Conservation (phyloP, 495 filamentous ascomycete species). For the Recurvomyces mirabilis region DNA sequence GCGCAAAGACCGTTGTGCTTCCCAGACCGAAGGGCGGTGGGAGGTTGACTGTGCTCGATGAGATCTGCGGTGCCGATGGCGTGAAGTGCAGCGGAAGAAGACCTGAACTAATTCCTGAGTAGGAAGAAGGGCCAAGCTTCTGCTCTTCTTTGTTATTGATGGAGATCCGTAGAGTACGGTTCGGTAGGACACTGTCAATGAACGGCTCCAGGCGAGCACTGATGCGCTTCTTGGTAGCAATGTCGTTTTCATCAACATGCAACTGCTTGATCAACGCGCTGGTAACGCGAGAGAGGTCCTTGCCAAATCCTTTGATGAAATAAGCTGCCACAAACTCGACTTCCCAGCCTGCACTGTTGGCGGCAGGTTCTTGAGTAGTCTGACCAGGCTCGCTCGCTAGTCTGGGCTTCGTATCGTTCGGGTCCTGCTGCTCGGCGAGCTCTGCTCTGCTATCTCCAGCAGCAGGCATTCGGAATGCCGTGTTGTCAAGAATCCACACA, state of each 20-base stretch:
- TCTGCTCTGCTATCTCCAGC: slow-evolving; percentile 10
- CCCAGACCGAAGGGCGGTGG: slow-evolving; percentile 30
- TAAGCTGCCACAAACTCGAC: slow-evolving; percentile 72
- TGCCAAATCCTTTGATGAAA: slow-evolving; percentile 58
- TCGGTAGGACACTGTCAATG: slow-evolving; percentile 60
- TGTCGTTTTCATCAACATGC: slow-evolving; percentile 51
- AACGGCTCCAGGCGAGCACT: slow-evolving; percentile 63
- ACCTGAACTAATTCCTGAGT: slow-evolving; percentile 59
- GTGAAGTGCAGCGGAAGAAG: slow-evolving; percentile 34
- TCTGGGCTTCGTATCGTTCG: slow-evolving; percentile 11
- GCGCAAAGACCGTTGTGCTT: slow-evolving; percentile 57
- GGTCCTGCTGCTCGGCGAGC: slow-evolving; percentile 11
- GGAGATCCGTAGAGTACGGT: slow-evolving; percentile 48
- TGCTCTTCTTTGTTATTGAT: slow-evolving; percentile 37
- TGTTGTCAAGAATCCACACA: slow-evolving; percentile 88
- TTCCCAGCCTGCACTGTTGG: slow-evolving; percentile 43
- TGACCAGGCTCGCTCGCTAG: neutral
- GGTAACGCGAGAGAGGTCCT: slow-evolving; percentile 53
- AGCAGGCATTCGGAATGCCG: slow-evolving; percentile 51
- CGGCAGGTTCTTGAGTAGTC: neutral
- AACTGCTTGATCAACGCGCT: slow-evolving; percentile 59
- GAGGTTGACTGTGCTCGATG: slow-evolving; percentile 5
- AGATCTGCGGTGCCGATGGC: slow-evolving; percentile 10
- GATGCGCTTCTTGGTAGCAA: slow-evolving; percentile 53
- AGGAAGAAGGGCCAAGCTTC: slow-evolving; percentile 55